phyloP scores from a whole-genome alignment of 140 eudicot genomes.

The Bidens hawaiensis region DNA sequence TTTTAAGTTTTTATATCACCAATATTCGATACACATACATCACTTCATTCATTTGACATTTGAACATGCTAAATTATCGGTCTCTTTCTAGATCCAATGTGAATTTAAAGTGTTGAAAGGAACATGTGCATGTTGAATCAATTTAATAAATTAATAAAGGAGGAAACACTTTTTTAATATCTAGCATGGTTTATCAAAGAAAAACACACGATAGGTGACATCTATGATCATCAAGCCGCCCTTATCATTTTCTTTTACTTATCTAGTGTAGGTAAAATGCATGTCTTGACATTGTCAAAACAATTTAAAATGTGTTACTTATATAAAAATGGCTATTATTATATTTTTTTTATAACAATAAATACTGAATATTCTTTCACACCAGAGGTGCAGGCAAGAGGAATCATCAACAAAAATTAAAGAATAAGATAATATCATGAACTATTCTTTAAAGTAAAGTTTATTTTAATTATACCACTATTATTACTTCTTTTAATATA shows the following conservation, averaged over 20 bases:
- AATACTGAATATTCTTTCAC: not conserved
- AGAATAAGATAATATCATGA: conserved; percentile 1
- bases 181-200: not conserved
- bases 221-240: no score
- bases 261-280: no score
- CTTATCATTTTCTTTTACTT: no score
- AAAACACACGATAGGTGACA: conserved; percentile 12
- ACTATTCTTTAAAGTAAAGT: not conserved
- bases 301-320: no score
- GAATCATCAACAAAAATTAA: conserved; percentile 3
- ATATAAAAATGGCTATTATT: no score
- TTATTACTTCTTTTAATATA: not conserved
- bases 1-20: not conserved
- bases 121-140: not conserved
- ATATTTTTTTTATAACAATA: not conserved
- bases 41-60: not conserved
- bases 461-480: not conserved
- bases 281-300: not conserved
- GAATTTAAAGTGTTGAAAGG: conserved; percentile 1
- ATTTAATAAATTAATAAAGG: not conserved
- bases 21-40: not conserved
- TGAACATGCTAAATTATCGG: not conserved
- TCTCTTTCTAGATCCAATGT: not conserved
- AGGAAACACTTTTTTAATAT: conserved; percentile 1
- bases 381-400: conserved; percentile 1